Conservation (phyloP, 2,329 filamentous ascomycete genomes). For the Aspergillus pseudoviridinutans region DNA sequence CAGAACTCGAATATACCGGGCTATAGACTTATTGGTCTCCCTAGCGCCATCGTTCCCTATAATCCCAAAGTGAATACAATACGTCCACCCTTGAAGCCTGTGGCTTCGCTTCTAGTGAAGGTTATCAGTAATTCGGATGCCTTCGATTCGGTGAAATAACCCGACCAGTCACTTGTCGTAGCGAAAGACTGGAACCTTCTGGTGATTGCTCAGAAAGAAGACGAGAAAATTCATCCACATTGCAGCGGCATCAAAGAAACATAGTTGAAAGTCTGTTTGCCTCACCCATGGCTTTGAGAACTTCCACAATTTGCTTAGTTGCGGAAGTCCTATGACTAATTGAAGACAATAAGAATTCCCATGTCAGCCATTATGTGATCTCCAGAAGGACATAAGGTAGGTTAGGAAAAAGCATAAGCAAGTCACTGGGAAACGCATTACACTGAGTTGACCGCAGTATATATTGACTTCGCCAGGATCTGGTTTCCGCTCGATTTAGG, state of each 20-base stretch:
- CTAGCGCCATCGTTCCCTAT: background rate
- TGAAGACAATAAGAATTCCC: background rate
- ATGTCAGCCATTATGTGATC: too few relatives aligned
- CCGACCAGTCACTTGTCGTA: slow-evolving; percentile 1
- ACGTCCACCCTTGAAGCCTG: background rate
- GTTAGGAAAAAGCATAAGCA: too few relatives aligned
- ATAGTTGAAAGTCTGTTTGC: background rate
- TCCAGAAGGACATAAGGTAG: too few relatives aligned
- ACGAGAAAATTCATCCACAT: background rate
- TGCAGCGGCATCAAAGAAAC: slow-evolving; percentile 1
- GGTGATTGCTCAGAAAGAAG: background rate
- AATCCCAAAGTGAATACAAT: background rate
- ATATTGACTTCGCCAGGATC: too few relatives aligned
- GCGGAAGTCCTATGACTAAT: background rate
- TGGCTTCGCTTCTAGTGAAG: background rate
- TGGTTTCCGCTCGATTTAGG: too few relatives aligned
- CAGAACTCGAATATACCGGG: background rate
- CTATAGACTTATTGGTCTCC: background rate
- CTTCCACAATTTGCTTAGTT: background rate
- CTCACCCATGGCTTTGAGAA: background rate
- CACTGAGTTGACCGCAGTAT: too few relatives aligned
- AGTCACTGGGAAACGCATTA: too few relatives aligned
- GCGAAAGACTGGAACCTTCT: background rate
- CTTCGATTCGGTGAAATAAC: background rate
- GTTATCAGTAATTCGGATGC: background rate